Evolutionary conservation across 768 basidiomycete species (phyloP).

Genomic region (Lyophyllum decastes): DNA sequence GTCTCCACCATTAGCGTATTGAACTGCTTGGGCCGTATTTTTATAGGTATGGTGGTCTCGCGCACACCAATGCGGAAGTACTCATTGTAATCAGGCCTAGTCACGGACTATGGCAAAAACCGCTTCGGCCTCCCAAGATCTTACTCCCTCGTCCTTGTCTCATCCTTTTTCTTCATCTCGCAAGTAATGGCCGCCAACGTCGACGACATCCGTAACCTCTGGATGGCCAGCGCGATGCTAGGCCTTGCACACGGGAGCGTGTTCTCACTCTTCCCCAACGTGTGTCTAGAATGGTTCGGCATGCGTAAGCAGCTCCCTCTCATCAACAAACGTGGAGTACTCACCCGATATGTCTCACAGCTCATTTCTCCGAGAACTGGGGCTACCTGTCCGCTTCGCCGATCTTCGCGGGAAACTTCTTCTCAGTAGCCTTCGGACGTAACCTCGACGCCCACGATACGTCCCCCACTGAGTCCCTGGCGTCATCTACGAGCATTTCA

Average conservation of each 20-base stretch:
- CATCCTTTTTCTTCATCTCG: conserved; percentile 68
- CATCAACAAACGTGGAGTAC: too few relatives aligned
- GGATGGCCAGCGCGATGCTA: conserved; percentile 55
- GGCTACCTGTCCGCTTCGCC: conserved; percentile 77
- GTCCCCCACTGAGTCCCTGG: neutral
- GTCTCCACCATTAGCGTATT: conserved; percentile 82
- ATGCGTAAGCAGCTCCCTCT: conserved; percentile 53
- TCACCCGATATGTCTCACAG: too few relatives aligned
- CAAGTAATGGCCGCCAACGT: conserved; percentile 62
- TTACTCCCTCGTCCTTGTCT: conserved; percentile 67
- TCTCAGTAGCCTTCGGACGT: conserved; percentile 81
- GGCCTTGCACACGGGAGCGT: conserved; percentile 73
- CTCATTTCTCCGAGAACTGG: conserved; percentile 85
- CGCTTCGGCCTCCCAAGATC: conserved; percentile 63
- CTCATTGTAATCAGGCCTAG: conserved; percentile 44
- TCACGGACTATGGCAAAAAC: conserved; percentile 65
- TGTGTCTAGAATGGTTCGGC: conserved; percentile 89
- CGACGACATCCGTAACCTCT: conserved; percentile 61
- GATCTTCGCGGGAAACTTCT: conserved; percentile 76
- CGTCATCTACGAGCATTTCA: neutral
- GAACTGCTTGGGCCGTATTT: conserved; percentile 78
- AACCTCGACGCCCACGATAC: conserved; percentile 73
- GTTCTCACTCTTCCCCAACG: conserved; percentile 75
- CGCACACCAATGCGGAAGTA: neutral
- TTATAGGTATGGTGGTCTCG: conserved; percentile 57